Evolutionary conservation across 176 grass and related monocot genomes (phyloP).

Genomic region (Saccharum spontaneum): DNA sequence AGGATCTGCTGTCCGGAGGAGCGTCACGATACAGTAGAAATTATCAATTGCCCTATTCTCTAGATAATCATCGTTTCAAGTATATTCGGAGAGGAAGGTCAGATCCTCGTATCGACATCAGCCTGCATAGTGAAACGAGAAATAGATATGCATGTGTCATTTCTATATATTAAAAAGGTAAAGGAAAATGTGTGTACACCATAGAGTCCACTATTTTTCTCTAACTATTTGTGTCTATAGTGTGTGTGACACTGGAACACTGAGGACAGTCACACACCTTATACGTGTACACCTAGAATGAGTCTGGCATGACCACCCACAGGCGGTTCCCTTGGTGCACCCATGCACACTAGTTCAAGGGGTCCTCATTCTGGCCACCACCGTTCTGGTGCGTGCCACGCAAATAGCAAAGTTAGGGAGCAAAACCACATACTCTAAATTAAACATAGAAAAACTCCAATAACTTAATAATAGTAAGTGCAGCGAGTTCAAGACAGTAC

Average conservation of each 20-base stretch:
- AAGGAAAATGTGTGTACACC: background rate
- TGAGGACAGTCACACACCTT: background rate
- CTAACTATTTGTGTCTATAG: background rate
- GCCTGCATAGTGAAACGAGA: conserved; percentile 86
- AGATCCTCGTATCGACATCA: conserved; percentile 83
- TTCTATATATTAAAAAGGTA: conserved; percentile 1
- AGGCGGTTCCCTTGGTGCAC: too few species aligned
- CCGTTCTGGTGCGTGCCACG: too few species aligned
- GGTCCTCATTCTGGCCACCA: too few species aligned
- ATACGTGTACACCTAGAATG: too few species aligned
- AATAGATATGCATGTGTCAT: conserved; percentile 17
- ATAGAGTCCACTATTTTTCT: background rate
- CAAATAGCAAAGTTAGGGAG: too few species aligned
- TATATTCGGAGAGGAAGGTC: conserved; percentile 71
- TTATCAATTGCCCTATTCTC: conserved; percentile 69
- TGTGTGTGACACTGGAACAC: background rate
- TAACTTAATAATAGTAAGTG: too few species aligned
- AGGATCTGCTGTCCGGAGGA: conserved; percentile 55
- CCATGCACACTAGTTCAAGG: too few species aligned
- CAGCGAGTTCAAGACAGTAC: too few species aligned
- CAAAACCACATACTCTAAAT: too few species aligned
- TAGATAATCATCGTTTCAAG: conserved; percentile 76
- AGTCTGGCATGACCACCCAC: too few species aligned
- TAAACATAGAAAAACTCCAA: too few species aligned
- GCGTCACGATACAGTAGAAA: conserved; percentile 86